Evolutionary conservation across 2,329 filamentous ascomycete genomes (phyloP).

Genomic region (Fusarium burgessii): DNA sequence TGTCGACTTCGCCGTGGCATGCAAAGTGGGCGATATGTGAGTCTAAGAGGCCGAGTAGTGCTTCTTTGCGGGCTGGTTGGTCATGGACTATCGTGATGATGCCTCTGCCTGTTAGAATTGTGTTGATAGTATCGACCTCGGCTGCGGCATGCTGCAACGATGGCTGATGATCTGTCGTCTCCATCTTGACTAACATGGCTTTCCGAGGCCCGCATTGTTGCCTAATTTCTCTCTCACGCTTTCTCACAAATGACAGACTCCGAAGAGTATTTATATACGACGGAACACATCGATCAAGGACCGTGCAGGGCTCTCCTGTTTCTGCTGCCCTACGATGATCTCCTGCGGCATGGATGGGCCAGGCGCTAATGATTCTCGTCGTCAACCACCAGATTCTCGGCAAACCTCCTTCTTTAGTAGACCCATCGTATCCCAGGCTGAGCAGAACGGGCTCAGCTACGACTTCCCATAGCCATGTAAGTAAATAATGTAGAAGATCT

Average conservation of each 20-base stretch:
- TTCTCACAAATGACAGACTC: neutral
- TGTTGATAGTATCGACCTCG: neutral
- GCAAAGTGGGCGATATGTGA: neutral
- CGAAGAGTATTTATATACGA: neutral
- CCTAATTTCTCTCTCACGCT: neutral
- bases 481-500: neutral
- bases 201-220: rapidly evolving
- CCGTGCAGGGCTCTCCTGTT: neutral
- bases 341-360: neutral
- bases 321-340: neutral
- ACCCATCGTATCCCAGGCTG: neutral
- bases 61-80: neutral
- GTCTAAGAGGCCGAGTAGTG: neutral
- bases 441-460: neutral
- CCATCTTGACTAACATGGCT: neutral
- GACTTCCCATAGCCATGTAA: neutral
- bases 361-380: neutral
- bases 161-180: neutral
- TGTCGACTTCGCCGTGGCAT: neutral
- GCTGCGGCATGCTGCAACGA: neutral
- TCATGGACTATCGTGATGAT: neutral
- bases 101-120: neutral
- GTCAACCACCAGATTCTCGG: neutral
- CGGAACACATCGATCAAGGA: neutral
- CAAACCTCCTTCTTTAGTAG: neutral